phyloP scores from a whole-genome alignment of 1,284 basidiomycete species.

The Ganoderma sinense region DNA sequence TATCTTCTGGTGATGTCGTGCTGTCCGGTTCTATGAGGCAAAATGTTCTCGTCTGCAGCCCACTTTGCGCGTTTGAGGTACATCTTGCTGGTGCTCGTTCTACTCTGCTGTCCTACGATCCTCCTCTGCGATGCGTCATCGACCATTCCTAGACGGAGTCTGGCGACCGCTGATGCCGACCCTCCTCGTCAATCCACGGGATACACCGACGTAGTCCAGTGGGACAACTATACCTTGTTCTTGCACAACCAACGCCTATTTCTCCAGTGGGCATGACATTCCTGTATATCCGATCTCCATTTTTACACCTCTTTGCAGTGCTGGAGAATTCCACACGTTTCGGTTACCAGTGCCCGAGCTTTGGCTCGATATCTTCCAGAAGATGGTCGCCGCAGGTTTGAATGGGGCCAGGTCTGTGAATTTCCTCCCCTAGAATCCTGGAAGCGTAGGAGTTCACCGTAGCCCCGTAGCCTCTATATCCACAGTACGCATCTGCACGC shows the following conservation, averaged over 20 bases:
- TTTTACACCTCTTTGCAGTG: conserved; percentile 38
- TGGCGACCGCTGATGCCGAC: conserved; percentile 18
- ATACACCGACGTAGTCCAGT: conserved; percentile 39
- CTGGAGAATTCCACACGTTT: conserved; percentile 86
- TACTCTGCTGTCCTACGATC: not conserved
- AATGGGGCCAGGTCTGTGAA: conserved; percentile 59
- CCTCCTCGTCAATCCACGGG: conserved; percentile 39
- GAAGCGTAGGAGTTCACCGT: not conserved
- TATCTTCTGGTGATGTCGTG: not conserved
- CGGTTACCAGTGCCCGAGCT: conserved; percentile 80
- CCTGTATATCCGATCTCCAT: not conserved
- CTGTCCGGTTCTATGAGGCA: not conserved
- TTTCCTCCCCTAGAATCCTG: not conserved
- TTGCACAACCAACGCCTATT: conserved; percentile 46
- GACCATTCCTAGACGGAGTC: not conserved
- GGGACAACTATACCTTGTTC: conserved; percentile 44
- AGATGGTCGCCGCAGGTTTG: conserved; percentile 80
- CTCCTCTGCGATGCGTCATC: not conserved
- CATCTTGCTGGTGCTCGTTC: not conserved
- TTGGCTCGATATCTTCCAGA: conserved; percentile 87
- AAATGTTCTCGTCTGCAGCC: not conserved
- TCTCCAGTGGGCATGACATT: conserved; percentile 50
- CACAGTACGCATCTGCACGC: conserved; percentile 51
- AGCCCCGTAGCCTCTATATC: conserved; percentile 62
- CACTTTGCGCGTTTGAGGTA: not conserved